These are phyloP conservation scores for Solanum pennellii DNA, from an alignment of 257 asterid species.

Conservation along the genomic window DNA sequence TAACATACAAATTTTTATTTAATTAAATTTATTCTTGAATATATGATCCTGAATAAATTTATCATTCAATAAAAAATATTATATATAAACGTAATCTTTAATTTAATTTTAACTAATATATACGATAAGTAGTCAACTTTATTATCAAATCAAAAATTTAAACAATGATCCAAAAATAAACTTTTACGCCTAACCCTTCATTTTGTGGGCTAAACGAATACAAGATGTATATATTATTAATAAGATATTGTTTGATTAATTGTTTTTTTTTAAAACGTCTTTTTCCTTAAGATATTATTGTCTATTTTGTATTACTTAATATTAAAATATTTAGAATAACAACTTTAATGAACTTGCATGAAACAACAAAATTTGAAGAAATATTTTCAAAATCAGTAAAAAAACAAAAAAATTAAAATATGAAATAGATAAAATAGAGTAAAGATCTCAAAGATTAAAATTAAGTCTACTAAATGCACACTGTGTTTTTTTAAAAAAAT, in stretches of 20 bases:
- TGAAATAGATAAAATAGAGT: too few relatives aligned
- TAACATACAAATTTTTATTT: background rate
- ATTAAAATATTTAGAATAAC: too few relatives aligned
- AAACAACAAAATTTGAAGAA: too few relatives aligned
- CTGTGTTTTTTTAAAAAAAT: too few relatives aligned
- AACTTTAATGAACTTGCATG: background rate
- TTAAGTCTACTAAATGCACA: background rate
- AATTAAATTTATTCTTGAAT: too few relatives aligned
- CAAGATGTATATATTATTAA: background rate
- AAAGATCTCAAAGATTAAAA: too few relatives aligned
- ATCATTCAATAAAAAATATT: too few relatives aligned
- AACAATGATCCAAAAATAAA: background rate
- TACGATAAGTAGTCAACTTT: background rate
- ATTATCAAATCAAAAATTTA: background rate
- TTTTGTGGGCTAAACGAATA: background rate
- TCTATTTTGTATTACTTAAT: background rate
- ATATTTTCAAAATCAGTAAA: too few relatives aligned
- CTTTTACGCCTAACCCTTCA: background rate
- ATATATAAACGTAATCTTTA: fast-evolving
- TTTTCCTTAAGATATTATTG: background rate
- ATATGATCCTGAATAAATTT: background rate
- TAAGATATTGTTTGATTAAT: background rate
- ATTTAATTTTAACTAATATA: background rate
- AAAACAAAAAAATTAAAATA: too few relatives aligned
- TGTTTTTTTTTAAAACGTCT: background rate